A percentile compares a stretch with the other conserved stretches of the same genome.
Conservation (phyloP, 441 rosid genomes). For the Gossypium davidsonii region DNA sequence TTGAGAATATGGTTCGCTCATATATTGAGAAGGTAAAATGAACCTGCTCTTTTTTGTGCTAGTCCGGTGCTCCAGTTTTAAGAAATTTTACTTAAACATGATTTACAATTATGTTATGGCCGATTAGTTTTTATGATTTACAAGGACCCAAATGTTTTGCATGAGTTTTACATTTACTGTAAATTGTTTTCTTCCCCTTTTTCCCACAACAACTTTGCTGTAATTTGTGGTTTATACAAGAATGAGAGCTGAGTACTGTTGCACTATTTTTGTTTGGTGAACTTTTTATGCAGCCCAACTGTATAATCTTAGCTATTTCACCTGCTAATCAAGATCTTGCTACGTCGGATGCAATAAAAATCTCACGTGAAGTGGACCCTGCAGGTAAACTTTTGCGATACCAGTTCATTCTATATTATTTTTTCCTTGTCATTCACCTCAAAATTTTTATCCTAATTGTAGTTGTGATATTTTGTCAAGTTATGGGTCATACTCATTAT, state of each 20-base stretch:
- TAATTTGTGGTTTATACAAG: background rate
- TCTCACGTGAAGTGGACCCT: slow-evolving; percentile 95
- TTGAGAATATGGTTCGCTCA: slow-evolving; percentile 92
- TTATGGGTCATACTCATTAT: background rate
- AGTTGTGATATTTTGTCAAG: background rate
- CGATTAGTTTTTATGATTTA: background rate
- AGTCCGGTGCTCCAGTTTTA: background rate
- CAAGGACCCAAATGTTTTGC: too few species aligned
- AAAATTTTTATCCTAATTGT: background rate
- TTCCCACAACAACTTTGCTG: background rate
- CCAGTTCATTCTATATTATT: background rate
- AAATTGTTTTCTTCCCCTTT: background rate
- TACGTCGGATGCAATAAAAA: slow-evolving; percentile 93
- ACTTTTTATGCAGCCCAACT: slow-evolving; percentile 66
- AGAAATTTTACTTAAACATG: background rate
- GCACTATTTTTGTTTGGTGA: slow-evolving; percentile 14
- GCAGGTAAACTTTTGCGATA: slow-evolving; percentile 45
- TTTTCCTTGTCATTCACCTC: background rate
- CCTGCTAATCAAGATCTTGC: slow-evolving; percentile 99
- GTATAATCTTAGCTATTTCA: slow-evolving; percentile 90
- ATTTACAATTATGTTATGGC: background rate
- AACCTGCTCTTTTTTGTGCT: background rate
- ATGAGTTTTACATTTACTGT: background rate
- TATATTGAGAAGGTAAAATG: slow-evolving; percentile 84
- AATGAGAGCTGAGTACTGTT: slow-evolving; percentile 13